Base-by-base conservation (phyloP, 106 monocot species). In the Iris macrosiphon region DNA sequence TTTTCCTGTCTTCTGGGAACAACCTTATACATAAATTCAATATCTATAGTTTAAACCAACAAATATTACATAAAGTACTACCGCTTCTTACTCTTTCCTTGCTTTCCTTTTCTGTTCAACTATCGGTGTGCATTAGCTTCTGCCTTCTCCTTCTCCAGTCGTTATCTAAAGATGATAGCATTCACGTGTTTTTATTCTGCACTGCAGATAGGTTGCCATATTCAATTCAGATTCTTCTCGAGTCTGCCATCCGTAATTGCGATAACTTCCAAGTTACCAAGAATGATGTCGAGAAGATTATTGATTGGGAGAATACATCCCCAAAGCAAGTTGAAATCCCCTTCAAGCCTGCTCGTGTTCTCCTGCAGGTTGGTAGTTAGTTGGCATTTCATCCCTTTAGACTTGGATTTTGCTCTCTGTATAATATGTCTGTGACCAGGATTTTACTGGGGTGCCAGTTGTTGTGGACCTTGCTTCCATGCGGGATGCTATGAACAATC, bases 311-410 rank as follows among this genome's bases (percentile, higher is more conserved):
- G 59, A 96, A 89, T 52, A 75, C 82, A 39, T 64, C 95, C 32
- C 85, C 89, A 7, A 89, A 80, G 43, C 71, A 66, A 23, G 89
- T 89, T 26, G 89, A 96, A 52, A 96, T 96, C 32, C 82, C 89
- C 2, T 96, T 96, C 62, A 96, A 96, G 69, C 95, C 95, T 55
- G 95, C 95, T 31, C 89, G 89, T 55, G 89, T 96, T 41, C 89
- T 96, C 31, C 79, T 96, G 31, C 95, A 96, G 89, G 95, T 91
- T 49, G 45, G 61, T 51, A n/a, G n/a, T n/a, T n/a, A n/a, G n/a
- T n/a, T n/a, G n/a, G n/a, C n/a, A n/a, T n/a, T n/a, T n/a, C n/a
- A n/a, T n/a, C n/a, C 34, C 34, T 35, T 35, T 10, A 35, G 34
- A 4, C 34, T 35, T 26, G 10, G 6, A n/a, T 19, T 21, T 31